phyloP scores from a whole-genome alignment of 306 rosid genomes.

The Quercus parvula region DNA sequence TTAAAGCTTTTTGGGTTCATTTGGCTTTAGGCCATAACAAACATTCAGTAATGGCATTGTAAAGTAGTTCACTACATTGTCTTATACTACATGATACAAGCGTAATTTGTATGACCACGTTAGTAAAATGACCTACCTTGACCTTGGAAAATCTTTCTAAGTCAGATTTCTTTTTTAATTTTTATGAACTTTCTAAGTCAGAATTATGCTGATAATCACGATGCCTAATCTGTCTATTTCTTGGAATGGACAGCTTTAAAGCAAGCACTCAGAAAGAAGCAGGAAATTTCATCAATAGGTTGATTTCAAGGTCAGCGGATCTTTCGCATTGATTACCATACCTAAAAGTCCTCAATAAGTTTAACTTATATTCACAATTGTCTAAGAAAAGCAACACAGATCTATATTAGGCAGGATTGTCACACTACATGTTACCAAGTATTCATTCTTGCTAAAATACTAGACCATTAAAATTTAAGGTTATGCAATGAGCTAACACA shows the following conservation, averaged over 20 bases:
- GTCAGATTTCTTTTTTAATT: conserved; percentile 7
- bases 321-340: conserved; percentile 6
- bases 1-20: background rate
- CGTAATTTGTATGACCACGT: background rate
- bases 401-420: background rate
- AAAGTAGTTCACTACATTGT: conserved; percentile 6
- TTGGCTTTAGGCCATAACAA: background rate
- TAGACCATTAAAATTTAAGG: background rate
- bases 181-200: conserved; percentile 6
- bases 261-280: conserved; percentile 1
- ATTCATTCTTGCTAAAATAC: background rate
- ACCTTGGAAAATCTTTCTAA: background rate
- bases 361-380: background rate
- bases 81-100: background rate
- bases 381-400: background rate
- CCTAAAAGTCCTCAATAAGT: background rate
- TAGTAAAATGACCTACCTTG: conserved; percentile 18
- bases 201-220: background rate
- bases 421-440: background rate
- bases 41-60: conserved; percentile 17
- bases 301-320: background rate
- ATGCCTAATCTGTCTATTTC: background rate
- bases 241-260: conserved; percentile 20
- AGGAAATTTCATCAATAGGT: background rate
- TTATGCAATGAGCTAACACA: background rate